A percentile compares a stretch with the other conserved stretches of the same genome.
Evolutionary conservation across 441 rosid species (phyloP).

Genomic region (Populus hybrid): DNA sequence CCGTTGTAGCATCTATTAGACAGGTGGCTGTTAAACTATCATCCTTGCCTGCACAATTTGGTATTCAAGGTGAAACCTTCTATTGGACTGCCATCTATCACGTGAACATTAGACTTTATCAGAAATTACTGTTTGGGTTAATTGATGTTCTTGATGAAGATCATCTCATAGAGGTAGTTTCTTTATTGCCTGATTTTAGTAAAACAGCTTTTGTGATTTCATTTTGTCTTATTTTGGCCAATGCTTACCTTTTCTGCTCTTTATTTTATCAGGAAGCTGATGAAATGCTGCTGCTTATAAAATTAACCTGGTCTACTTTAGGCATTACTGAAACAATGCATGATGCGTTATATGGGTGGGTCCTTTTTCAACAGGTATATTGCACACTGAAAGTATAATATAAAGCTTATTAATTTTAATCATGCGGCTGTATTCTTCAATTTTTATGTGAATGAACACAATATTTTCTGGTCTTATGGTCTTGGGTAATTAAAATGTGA

Average conservation of each 20-base stretch:
- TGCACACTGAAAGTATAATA: neutral
- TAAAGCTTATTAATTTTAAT: neutral
- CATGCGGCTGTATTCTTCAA: neutral
- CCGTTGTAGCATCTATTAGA: slow-evolving; percentile 69
- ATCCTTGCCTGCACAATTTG: slow-evolving; percentile 60
- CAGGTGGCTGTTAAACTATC: slow-evolving; percentile 61
- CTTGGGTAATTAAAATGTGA: neutral
- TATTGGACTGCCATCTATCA: slow-evolving; percentile 85
- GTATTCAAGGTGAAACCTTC: slow-evolving; percentile 68
- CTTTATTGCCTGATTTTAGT: slow-evolving; percentile 18
- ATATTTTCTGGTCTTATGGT: neutral
- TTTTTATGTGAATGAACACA: neutral
- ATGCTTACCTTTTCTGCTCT: slow-evolving; percentile 24
- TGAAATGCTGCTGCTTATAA: slow-evolving; percentile 56
- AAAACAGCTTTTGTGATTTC: slow-evolving; percentile 8
- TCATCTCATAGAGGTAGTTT: slow-evolving; percentile 83
- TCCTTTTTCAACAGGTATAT: slow-evolving; percentile 84
- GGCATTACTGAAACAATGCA: slow-evolving; percentile 91
- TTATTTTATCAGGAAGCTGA: slow-evolving; percentile 62
- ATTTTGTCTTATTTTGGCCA: slow-evolving; percentile 6
- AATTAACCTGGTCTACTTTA: slow-evolving; percentile 76
- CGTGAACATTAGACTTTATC: slow-evolving; percentile 77
- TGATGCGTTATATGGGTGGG: slow-evolving; percentile 77
- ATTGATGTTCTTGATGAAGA: slow-evolving; percentile 96
- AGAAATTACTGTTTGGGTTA: slow-evolving; percentile 65